A percentile compares a stretch with the other conserved stretches of the same genome.
These are phyloP conservation scores for Colletotrichum acutatum DNA, from an alignment of 2,329 filamentous ascomycete genomes.

Conservation along the genomic window DNA sequence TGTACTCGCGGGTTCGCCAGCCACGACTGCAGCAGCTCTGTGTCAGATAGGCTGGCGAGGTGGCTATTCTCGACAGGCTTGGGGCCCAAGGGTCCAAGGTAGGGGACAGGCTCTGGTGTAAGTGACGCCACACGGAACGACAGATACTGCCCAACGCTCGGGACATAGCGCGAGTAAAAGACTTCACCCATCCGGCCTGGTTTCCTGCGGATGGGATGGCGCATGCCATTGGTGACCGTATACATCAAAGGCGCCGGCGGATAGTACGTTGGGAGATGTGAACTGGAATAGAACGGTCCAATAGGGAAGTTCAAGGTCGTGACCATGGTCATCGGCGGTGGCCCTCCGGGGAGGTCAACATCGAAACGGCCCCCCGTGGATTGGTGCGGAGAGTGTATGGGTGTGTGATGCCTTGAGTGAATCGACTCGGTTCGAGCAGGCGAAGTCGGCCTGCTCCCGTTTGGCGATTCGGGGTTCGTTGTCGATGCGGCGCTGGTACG, in stretches of 20 bases:
- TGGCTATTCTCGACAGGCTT: conserved; percentile 52
- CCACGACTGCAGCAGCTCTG: conserved; percentile 80
- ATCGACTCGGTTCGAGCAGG: conserved; percentile 52
- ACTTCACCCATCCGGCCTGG: conserved; percentile 90
- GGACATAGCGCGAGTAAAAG: conserved; percentile 90
- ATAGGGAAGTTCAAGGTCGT: conserved; percentile 53
- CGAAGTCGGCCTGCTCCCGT: conserved; percentile 64
- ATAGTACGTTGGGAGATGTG: conserved; percentile 90
- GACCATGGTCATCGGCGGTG: conserved; percentile 48
- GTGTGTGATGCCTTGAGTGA: conserved; percentile 39
- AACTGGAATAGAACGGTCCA: conserved; percentile 83
- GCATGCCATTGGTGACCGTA: conserved; percentile 78
- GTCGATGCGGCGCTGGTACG: conserved; percentile 58
- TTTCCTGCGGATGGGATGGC: conserved; percentile 89
- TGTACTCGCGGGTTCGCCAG: conserved; percentile 87
- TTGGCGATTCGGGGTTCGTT: conserved; percentile 59
- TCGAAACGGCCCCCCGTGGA: conserved; percentile 39
- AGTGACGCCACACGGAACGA: conserved; percentile 87
- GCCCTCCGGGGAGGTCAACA: conserved; percentile 51
- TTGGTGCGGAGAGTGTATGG: conserved; percentile 41
- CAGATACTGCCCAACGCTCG: conserved; percentile 84
- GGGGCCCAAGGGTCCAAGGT: conserved; percentile 68
- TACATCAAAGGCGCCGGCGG: conserved; percentile 87
- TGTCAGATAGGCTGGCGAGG: conserved; percentile 61
- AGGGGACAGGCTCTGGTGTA: conserved; percentile 70